Evolutionary conservation across 192 early-diverging fungal species (phyloP), one percentile per base, ranked within the genome.

Genomic region (Allomyces macrogynus): DNA sequence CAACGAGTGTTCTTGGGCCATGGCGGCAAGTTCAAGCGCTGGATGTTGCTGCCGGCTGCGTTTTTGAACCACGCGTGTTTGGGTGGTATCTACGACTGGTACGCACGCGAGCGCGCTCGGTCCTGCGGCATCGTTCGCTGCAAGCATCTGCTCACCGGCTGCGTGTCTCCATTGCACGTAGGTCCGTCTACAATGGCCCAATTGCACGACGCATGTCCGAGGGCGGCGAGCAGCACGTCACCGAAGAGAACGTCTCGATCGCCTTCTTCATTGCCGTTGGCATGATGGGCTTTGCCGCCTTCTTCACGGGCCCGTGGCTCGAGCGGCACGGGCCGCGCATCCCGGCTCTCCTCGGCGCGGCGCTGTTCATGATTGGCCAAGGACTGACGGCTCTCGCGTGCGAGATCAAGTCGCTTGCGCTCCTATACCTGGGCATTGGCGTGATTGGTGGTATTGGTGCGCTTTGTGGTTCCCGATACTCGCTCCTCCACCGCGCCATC

Each of bases 221-320:
- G 42, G 67, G 32, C 32, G 32, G 32, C 32, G 32, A 40, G 32
- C 32, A 40, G 32, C 32, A 79, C 66, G 68, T 77, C 4, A 72
- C 68, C 32, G 74, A 69, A 7, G 81, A 79, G 63, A 67, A 68
- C 25, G 80, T 81, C 61, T 65, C 79, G 62, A 81, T 81, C 60
- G 85, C 86, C 20, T 89, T 89, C 73, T 87, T 85, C 67, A 76
- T 89, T 68, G 85, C 87, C 10, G 78, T 89, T 62, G 87, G 82
- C 32, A 81, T 84, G 76, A 85, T 89, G 67, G 87, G 87, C 24
- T 64, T 76, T 26, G 80, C 86, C 10, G 81, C 84, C 27, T 86
- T 86, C 23, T 49, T 82, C n/a, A 77, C 86, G 62, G 87, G 87
- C 9, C 87, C 87, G 0, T 89, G 87, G 87, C 76, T 89, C 63